phyloP scores from a whole-genome alignment of 805 yeast species.

The Metschnikowia continentalis region DNA sequence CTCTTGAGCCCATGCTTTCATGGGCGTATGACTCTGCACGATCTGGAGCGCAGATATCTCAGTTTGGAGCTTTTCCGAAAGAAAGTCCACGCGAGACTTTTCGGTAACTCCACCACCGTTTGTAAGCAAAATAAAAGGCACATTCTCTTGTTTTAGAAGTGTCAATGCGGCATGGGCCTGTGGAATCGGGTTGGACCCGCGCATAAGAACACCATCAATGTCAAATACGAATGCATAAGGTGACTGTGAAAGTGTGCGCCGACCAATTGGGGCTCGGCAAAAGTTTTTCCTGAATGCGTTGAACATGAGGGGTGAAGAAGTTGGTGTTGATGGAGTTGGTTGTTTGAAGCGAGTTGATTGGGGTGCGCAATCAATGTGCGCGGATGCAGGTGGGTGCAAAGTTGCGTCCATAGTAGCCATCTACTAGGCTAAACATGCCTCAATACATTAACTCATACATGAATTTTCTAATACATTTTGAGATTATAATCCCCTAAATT shows the following conservation, averaged over 20 bases:
- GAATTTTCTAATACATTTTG: no score
- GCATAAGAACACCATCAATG: slow-evolving; percentile 84
- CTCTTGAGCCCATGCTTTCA: slow-evolving; percentile 51
- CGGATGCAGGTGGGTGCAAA: slow-evolving; percentile 1
- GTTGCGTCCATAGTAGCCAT: neutral
- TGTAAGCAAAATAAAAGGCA: slow-evolving; percentile 82
- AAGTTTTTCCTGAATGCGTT: neutral
- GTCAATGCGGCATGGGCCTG: slow-evolving; percentile 59
- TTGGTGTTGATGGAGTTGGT: neutral
- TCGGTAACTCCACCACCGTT: slow-evolving; percentile 89
- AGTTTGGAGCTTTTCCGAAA: slow-evolving; percentile 43
- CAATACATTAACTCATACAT: no score
- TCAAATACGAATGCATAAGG: slow-evolving; percentile 37
- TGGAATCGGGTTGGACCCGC: slow-evolving; percentile 66
- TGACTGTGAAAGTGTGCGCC: neutral
- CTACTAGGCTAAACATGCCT: neutral
- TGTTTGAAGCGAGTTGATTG: neutral
- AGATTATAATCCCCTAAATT: no score
- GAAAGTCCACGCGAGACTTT: slow-evolving; percentile 48
- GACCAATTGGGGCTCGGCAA: neutral
- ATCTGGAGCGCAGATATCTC: slow-evolving; percentile 58
- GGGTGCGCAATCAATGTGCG: neutral
- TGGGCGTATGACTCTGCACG: slow-evolving; percentile 86
- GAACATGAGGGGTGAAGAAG: neutral
- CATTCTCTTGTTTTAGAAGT: slow-evolving; percentile 45